Percentiles rank a stretch among this genome's conserved stretches.
These are phyloP conservation scores for Inga oerstediana DNA, from an alignment of 306 rosid species.

Conservation along the genomic window DNA sequence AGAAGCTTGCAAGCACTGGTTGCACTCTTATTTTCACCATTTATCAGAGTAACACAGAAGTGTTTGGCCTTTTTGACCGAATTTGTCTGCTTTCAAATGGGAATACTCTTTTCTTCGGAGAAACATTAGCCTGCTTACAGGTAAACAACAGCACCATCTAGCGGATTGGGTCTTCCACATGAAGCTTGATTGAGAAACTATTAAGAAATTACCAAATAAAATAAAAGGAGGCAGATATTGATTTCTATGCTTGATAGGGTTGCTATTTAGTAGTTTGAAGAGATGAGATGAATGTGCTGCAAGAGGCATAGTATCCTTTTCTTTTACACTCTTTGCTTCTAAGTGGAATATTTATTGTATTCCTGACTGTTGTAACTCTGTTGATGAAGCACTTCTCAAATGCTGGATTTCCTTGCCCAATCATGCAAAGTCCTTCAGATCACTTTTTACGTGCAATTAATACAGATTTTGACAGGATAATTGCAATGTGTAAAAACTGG, in stretches of 20 bases:
- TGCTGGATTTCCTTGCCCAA: slow-evolving; percentile 99
- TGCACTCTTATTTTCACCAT: slow-evolving; percentile 87
- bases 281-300: neutral
- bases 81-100: slow-evolving; percentile 99
- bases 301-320: slow-evolving; percentile 2
- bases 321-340: slow-evolving; percentile 21
- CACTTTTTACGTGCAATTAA: slow-evolving; percentile 97
- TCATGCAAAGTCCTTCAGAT: slow-evolving; percentile 99
- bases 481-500: slow-evolving; percentile 98
- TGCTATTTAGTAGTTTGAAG: slow-evolving; percentile 20
- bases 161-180: neutral
- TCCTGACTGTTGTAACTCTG: slow-evolving; percentile 39
- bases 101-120: slow-evolving; percentile 95
- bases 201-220: slow-evolving; percentile 12
- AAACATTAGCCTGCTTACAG: slow-evolving; percentile 98
- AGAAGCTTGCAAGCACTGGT: slow-evolving; percentile 96
- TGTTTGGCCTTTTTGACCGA: slow-evolving; percentile 96
- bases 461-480: slow-evolving; percentile 96
- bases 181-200: slow-evolving; percentile 21
- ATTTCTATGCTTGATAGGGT: slow-evolving; percentile 13
- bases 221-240: neutral
- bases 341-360: slow-evolving; percentile 25
- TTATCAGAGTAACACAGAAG: slow-evolving; percentile 98
- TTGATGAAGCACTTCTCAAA: slow-evolving; percentile 93
- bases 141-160: slow-evolving; percentile 41